These are phyloP conservation scores for Tetraselmis chui DNA, from an alignment of 139 green algal genomes.

Conservation along the genomic window DNA sequence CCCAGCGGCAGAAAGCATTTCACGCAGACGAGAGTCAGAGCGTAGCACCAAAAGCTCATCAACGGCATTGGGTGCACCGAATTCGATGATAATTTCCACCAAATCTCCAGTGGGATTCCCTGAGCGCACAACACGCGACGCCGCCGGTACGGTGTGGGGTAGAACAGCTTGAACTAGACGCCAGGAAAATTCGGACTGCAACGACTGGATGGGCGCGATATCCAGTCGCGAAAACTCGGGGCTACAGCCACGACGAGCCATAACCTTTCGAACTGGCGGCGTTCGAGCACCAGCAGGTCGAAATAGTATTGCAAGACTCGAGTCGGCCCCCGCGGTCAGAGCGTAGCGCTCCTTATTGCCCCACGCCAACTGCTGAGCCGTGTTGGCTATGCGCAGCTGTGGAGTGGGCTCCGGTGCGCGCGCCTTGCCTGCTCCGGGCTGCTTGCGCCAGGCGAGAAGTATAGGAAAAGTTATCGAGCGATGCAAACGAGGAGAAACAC, in stretches of 20 bases:
- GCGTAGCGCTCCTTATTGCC: neutral
- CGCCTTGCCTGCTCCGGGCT: neutral
- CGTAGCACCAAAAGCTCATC: neutral
- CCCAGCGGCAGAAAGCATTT: neutral
- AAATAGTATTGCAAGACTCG: neutral
- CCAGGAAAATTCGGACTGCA: neutral
- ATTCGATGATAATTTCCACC: neutral
- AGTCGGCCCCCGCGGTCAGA: neutral
- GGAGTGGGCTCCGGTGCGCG: too few species aligned
- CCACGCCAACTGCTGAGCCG: neutral
- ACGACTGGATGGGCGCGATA: neutral
- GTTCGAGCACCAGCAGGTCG: neutral
- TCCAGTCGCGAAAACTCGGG: neutral
- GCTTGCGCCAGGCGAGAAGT: neutral
- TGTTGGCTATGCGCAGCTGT: neutral
- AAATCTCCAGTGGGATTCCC: neutral
- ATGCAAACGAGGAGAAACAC: too few species aligned
- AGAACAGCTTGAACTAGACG: neutral
- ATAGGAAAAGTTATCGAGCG: too few species aligned
- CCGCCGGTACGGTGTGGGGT: neutral
- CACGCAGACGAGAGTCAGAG: neutral
- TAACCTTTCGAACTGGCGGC: neutral
- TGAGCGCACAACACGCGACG: neutral
- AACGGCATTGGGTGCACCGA: neutral
- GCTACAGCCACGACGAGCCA: neutral